Percentiles rank a stretch among this genome's conserved stretches.
phyloP scores from a whole-genome alignment of 225 moss, liverwort and hornwort species.

The Physcomitrellopsis africana region DNA sequence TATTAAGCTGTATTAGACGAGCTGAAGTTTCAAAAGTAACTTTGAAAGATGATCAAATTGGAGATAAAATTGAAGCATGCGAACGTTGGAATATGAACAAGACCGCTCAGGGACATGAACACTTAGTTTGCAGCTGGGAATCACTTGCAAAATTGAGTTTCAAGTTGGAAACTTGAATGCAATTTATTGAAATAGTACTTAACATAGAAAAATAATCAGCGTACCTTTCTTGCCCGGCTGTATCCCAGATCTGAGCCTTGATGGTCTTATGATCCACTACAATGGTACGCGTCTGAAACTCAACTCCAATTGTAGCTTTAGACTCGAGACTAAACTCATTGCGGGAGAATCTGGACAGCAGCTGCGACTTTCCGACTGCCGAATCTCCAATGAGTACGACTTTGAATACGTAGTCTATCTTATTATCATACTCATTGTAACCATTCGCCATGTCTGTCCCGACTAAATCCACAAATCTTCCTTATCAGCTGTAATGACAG shows the following conservation, averaged over 20 bases:
- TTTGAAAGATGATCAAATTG: background rate
- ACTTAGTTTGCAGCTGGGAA: background rate
- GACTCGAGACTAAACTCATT: constrained; percentile 97
- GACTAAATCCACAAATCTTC: constrained; percentile 17
- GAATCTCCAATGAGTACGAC: constrained; percentile 93
- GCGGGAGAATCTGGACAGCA: constrained; percentile 88
- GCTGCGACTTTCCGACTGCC: constrained; percentile 94
- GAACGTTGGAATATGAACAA: background rate
- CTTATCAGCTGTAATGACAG: constrained; percentile 26
- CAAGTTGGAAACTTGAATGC: background rate
- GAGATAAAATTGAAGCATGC: background rate
- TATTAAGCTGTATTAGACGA: background rate
- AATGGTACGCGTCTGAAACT: constrained; percentile 92
- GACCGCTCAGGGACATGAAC: background rate
- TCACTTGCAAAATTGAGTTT: background rate
- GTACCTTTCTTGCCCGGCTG: constrained; percentile 97
- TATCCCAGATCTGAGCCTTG: constrained; percentile 98
- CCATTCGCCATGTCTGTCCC: constrained; percentile 81
- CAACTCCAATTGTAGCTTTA: constrained; percentile 94
- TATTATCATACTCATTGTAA: constrained; percentile 82
- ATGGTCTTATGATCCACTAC: constrained; percentile 91
- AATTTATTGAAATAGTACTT: background rate
- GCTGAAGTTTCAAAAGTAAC: background rate
- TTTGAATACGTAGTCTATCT: constrained; percentile 93
- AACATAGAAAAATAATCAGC: background rate